Conservation (phyloP, 75 land plant genomes). For the Larix kaempferi region DNA sequence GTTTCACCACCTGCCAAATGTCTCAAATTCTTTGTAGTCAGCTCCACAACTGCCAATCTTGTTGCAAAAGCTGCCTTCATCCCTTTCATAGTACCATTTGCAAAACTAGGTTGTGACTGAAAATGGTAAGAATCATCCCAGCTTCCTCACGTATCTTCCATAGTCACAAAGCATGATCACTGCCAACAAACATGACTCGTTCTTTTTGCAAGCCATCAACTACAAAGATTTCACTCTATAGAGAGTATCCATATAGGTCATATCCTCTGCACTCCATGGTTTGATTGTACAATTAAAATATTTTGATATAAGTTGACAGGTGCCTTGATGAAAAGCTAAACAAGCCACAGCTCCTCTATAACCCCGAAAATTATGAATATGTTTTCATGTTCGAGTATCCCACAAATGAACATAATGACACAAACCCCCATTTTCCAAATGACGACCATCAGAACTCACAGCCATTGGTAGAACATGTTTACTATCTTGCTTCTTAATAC, state of each 20-base stretch:
- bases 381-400: constrained; percentile 89
- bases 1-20: too few relatives aligned
- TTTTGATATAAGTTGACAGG: constrained; percentile 85
- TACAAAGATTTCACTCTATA: constrained; percentile 82
- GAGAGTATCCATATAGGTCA: constrained; percentile 71
- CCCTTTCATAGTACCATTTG: too few relatives aligned
- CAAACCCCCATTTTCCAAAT: constrained; percentile 84
- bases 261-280: constrained; percentile 94
- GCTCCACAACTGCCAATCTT: too few relatives aligned
- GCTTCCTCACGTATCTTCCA: constrained; percentile 86
- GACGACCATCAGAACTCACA: constrained; percentile 92
- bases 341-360: constrained; percentile 88
- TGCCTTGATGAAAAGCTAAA: constrained; percentile 86
- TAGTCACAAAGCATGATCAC: constrained; percentile 82
- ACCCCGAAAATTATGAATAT: constrained; percentile 93
- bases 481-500: constrained; percentile 56
- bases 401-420: constrained; percentile 88
- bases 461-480: constrained; percentile 70
- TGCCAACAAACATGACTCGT: constrained; percentile 82
- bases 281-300: constrained; percentile 89
- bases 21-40: too few relatives aligned
- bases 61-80: too few relatives aligned
- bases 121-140: too few relatives aligned
- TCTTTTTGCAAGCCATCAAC: constrained; percentile 90
- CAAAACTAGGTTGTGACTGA: too few relatives aligned